These are phyloP conservation scores for Tuber borchii DNA, from an alignment of 495 filamentous ascomycete species.

Conservation along the genomic window DNA sequence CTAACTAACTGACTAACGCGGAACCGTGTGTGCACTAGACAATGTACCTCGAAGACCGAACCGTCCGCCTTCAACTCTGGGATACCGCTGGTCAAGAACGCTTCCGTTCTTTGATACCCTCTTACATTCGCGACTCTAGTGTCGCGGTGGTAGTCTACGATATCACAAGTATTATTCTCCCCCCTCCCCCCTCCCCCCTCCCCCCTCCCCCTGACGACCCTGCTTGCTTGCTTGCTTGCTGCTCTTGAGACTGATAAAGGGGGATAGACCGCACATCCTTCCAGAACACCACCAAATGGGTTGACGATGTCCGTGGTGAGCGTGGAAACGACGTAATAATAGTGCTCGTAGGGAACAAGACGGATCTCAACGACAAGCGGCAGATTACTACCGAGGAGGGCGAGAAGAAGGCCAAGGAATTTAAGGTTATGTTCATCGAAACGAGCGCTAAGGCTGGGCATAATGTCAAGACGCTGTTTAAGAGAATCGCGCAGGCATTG, in stretches of 20 bases:
- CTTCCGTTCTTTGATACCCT: slow-evolving; percentile 92
- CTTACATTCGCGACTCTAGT: slow-evolving; percentile 93
- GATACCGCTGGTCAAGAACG: slow-evolving; percentile 96
- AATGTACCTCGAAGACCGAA: slow-evolving; percentile 98
- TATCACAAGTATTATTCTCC: slow-evolving; percentile 62
- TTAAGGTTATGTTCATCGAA: slow-evolving; percentile 95
- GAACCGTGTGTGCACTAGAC: slow-evolving; percentile 53
- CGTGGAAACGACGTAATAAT: slow-evolving; percentile 97
- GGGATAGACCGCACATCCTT: slow-evolving; percentile 74
- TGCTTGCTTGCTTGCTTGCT: background rate
- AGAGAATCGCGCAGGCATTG: slow-evolving; percentile 92
- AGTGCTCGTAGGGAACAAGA: slow-evolving; percentile 97
- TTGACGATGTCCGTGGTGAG: slow-evolving; percentile 94
- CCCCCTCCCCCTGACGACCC: background rate
- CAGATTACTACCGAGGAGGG: slow-evolving; percentile 92
- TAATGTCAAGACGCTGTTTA: slow-evolving; percentile 95
- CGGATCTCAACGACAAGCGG: slow-evolving; percentile 92
- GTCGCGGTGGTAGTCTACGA: slow-evolving; percentile 98
- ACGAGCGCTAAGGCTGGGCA: slow-evolving; percentile 97
- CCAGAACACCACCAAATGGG: slow-evolving; percentile 97
- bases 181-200: background rate
- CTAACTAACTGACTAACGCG: slow-evolving; percentile 2
- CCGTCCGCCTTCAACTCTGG: slow-evolving; percentile 95
- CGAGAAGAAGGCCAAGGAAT: slow-evolving; percentile 97
- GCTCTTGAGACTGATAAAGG: background rate